Base-by-base conservation (phyloP, 805 yeast species). In the Cyberlindnera petersonii region DNA sequence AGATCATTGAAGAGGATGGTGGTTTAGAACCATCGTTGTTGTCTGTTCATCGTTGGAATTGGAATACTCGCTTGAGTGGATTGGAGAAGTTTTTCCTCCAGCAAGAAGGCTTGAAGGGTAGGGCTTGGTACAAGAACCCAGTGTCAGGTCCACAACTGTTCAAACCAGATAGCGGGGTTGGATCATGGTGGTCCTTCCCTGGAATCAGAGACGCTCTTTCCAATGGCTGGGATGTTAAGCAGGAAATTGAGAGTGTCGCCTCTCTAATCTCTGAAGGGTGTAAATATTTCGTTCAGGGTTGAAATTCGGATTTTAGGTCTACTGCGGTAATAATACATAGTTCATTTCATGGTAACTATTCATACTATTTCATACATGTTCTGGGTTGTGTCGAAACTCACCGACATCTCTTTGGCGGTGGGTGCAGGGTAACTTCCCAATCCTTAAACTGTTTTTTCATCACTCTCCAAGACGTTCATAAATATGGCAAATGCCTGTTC, bases 11-110 rank as follows among this genome's bases (percentile, higher is more conserved):
- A 11, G 68, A 70, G 23, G 73, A 69, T 34, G 65, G 72, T 5
- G 89, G 83, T 2, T 53, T 77, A 4, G 95, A 89, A 56, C 88
- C 95, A 2, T 75, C 87, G 2, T 56, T 82, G 40, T 63, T 86
- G 27, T 72, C 89, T 0, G 77, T 80, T 32, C 79, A 75, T 46
- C 69, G 98, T 52, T 76, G 86, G 82, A 77, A 76, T 40, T 84
- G 93, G 86, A 89, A 89, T 59, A 71, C 77, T n/a, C 76, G 77
- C 44, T 60, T 86, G 51, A 59, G 75, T 4, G 58, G 63, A 13
- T 66, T 85, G 41, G 82, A 79, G 46, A 73, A 72, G 46, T 58
- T 66, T 15, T 72, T 85, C 46, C 53, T 81, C 9, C 56, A 65
- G 6, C 56, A 65, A 2, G 64, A 61, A 7, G 45, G 44, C 3